Conservation (phyloP, 2,329 filamentous ascomycete species). For the Cladosporium sp. region DNA sequence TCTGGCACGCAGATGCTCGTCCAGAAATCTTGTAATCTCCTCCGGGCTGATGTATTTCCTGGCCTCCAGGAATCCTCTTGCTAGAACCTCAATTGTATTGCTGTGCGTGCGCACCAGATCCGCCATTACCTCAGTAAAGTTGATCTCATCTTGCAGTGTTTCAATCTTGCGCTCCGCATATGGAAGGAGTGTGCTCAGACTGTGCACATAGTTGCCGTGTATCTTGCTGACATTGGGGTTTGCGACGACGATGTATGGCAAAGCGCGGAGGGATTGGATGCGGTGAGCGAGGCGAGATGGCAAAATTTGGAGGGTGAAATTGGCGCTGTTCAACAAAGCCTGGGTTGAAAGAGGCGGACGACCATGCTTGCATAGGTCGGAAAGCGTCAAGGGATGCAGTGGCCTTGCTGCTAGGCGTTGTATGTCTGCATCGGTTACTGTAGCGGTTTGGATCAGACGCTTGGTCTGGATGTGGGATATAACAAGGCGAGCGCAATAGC, state of each 20-base stretch:
- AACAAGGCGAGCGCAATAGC: neutral
- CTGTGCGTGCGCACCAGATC: slow-evolving; percentile 93
- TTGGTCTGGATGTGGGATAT: slow-evolving; percentile 9
- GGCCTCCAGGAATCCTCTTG: slow-evolving; percentile 88
- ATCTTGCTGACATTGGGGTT: slow-evolving; percentile 93
- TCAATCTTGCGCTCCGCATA: slow-evolving; percentile 71
- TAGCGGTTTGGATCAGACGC: slow-evolving; percentile 35
- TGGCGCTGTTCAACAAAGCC: slow-evolving; percentile 82
- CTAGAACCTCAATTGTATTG: slow-evolving; percentile 90
- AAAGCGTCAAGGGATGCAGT: slow-evolving; percentile 76
- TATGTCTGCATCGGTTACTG: slow-evolving; percentile 68
- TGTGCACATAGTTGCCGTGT: slow-evolving; percentile 94
- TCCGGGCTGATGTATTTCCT: slow-evolving; percentile 77
- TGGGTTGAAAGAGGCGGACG: slow-evolving; percentile 77
- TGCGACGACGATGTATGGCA: slow-evolving; percentile 97
- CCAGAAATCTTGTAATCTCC: slow-evolving; percentile 87
- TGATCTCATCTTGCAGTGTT: slow-evolving; percentile 78
- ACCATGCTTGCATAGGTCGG: slow-evolving; percentile 85
- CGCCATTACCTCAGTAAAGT: slow-evolving; percentile 87
- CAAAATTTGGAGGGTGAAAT: slow-evolving; percentile 89
- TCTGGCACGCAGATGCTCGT: slow-evolving; percentile 86
- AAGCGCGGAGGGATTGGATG: slow-evolving; percentile 85
- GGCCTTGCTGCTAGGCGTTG: slow-evolving; percentile 71
- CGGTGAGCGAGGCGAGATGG: slow-evolving; percentile 90
- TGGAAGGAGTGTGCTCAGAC: slow-evolving; percentile 81